Base-by-base conservation (phyloP, 1,139 yeast species). In the Suzukiozyma palmioleophila region DNA sequence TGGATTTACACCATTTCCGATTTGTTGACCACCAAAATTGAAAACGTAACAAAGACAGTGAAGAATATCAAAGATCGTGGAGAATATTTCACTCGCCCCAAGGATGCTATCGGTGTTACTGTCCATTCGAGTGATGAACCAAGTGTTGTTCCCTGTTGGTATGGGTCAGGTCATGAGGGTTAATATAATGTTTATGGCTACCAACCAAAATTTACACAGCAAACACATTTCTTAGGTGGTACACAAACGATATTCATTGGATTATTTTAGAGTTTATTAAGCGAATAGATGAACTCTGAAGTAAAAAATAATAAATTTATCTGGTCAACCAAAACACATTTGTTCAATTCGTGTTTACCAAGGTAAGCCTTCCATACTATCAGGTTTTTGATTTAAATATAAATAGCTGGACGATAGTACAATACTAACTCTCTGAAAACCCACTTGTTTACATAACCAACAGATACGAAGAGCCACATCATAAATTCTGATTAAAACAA, bases 71-170 rank as follows among this genome's bases (percentile, higher is more conserved):
- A 45, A 30, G 53, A 49, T 28, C 37, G 44, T 11, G 53, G 54
- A 9, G 49, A 49, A 33, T 50, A 50, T 33, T 50, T 32, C 28
- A 36, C 40, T 21, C 30, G 49, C 3, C 49, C 50, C 5, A 36
- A 39, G 22, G 44, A 34, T 24, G 48, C 45, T 21, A 36, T 44
- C 33, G 53, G 53, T 6, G 45, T 50, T 1, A 38, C 49, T 21
- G 48, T 49, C 22, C 47, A 38, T 36, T 38, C 56, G 2, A 43
- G 46, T 3, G 43, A 44, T 12, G 54, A 51, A 3, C 54, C 56
- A 11, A 53, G 52, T 12, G 54, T 55, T 1, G 37, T 52, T 26
- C 56, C 56, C 14, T 56, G 54, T 10, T 54, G 59, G 59, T 49
- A 51, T 35, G 56, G 44, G 24, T 36, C 38, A 29, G 46, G 12